phyloP scores from a whole-genome alignment of 352 stramenopile genomes.

The Globisporangium camurandrum region DNA sequence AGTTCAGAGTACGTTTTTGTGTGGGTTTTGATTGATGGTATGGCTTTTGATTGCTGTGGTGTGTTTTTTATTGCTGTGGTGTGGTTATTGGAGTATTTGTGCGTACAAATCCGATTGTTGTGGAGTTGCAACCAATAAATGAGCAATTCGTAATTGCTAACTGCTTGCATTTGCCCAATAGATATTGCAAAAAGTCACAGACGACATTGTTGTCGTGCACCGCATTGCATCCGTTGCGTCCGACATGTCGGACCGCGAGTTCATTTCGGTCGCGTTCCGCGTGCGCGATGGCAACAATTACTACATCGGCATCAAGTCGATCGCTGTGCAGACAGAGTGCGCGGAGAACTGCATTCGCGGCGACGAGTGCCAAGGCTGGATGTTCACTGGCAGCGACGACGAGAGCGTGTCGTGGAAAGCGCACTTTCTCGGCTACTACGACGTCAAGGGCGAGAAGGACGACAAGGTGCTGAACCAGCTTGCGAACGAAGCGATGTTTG shows the following conservation, averaged over 20 bases:
- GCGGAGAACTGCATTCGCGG: slow-evolving; percentile 73
- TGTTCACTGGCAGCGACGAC: slow-evolving; percentile 67
- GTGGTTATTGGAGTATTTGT: too few relatives aligned
- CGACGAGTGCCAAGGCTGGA: slow-evolving; percentile 80
- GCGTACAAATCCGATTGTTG: too few relatives aligned
- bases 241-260: slow-evolving; percentile 66
- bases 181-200: slow-evolving; percentile 78
- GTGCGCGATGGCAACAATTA: slow-evolving; percentile 72
- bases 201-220: slow-evolving; percentile 78
- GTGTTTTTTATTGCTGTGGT: background rate
- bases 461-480: slow-evolving; percentile 81
- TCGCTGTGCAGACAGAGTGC: slow-evolving; percentile 58
- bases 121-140: too few relatives aligned
- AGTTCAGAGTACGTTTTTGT: slow-evolving; percentile 48
- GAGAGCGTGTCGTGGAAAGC: slow-evolving; percentile 65
- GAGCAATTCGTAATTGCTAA: slow-evolving; percentile 2
- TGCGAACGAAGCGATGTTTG: slow-evolving; percentile 81
- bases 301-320: slow-evolving; percentile 72
- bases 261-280: slow-evolving; percentile 71
- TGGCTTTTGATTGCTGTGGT: background rate
- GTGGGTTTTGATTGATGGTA: background rate
- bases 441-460: slow-evolving; percentile 79
- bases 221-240: slow-evolving; percentile 68
- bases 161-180: slow-evolving; percentile 7
- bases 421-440: slow-evolving; percentile 75